Evolutionary conservation across 1,139 yeast genomes (phyloP).

Genomic region (Hyphopichia fennica): DNA sequence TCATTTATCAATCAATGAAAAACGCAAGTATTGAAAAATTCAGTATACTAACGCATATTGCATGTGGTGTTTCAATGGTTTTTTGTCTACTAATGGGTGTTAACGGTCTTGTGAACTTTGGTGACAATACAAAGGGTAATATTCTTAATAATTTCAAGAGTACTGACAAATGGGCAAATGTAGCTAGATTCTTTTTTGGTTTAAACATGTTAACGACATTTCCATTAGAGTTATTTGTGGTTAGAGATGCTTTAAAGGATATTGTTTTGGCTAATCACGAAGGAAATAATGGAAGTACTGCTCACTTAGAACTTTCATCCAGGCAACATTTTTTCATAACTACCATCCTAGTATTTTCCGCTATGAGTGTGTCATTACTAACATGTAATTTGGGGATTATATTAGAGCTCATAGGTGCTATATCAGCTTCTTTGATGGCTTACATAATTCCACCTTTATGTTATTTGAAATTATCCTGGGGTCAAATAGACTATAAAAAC

Average conservation of each 20-base stretch:
- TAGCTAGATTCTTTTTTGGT: conserved; percentile 91
- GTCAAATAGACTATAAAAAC: conserved; percentile 37
- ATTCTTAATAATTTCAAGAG: conserved; percentile 81
- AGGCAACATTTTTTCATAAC: conserved; percentile 68
- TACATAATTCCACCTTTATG: conserved; percentile 89
- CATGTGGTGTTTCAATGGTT: conserved; percentile 77
- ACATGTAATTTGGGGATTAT: conserved; percentile 91
- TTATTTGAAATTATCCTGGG: conserved; percentile 63
- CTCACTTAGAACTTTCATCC: conserved; percentile 42
- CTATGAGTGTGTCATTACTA: conserved; percentile 74
- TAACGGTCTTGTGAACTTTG: conserved; percentile 75
- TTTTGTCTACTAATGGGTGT: conserved; percentile 80
- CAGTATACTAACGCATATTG: conserved; percentile 75
- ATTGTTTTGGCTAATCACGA: conserved; percentile 36
- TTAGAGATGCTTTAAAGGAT: conserved; percentile 80
- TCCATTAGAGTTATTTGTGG: conserved; percentile 87
- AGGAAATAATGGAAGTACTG: conserved; percentile 28
- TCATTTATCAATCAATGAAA: conserved; percentile 80
- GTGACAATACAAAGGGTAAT: conserved; percentile 80
- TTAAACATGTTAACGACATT: conserved; percentile 92
- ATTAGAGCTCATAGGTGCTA: conserved; percentile 86
- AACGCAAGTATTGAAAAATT: conserved; percentile 77
- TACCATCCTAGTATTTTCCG: conserved; percentile 59
- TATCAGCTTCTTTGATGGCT: conserved; percentile 91
- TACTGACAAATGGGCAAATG: conserved; percentile 69